Percentiles rank a stretch among this genome's conserved stretches.
Conservation (phyloP, 345 rosid genomes). For the Aquilaria yunnanensis region DNA sequence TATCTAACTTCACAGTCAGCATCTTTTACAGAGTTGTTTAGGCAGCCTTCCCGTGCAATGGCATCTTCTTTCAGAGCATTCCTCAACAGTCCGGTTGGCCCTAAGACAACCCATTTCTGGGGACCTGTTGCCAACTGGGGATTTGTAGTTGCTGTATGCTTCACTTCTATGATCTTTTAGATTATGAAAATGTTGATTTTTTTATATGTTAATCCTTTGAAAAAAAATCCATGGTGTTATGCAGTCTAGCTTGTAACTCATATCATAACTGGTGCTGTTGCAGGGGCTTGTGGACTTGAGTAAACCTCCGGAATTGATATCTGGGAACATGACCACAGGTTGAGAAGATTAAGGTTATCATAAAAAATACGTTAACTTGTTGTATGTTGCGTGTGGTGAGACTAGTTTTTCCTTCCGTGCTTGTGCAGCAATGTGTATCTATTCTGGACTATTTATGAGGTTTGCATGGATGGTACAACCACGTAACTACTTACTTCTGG, state of each 20-base stretch:
- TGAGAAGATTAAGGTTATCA: background rate
- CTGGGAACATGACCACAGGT: constrained; percentile 88
- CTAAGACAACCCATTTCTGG: constrained; percentile 87
- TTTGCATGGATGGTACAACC: constrained; percentile 95
- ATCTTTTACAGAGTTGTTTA: constrained; percentile 8
- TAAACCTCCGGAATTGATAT: constrained; percentile 94
- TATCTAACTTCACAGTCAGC: background rate
- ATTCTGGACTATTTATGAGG: constrained; percentile 80
- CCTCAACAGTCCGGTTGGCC: constrained; percentile 82
- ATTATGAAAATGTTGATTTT: background rate
- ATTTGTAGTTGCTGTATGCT: constrained; percentile 67
- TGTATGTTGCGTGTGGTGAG: constrained; percentile 1
- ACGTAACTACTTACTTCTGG: constrained; percentile 75
- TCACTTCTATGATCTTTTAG: constrained; percentile 11
- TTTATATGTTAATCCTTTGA: constrained; percentile 2
- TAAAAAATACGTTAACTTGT: background rate
- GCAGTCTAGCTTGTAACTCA: background rate
- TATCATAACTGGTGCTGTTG: constrained; percentile 5
- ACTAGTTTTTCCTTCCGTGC: background rate
- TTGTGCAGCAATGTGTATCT: constrained; percentile 66
- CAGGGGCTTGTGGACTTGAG: constrained; percentile 91
- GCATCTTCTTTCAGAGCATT: constrained; percentile 73
- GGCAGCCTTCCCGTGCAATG: constrained; percentile 23
- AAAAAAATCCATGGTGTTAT: background rate
- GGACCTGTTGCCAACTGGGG: constrained; percentile 95